Evolutionary conservation across 495 filamentous ascomycete species (phyloP).

Genomic region (Penicillium lagena): DNA sequence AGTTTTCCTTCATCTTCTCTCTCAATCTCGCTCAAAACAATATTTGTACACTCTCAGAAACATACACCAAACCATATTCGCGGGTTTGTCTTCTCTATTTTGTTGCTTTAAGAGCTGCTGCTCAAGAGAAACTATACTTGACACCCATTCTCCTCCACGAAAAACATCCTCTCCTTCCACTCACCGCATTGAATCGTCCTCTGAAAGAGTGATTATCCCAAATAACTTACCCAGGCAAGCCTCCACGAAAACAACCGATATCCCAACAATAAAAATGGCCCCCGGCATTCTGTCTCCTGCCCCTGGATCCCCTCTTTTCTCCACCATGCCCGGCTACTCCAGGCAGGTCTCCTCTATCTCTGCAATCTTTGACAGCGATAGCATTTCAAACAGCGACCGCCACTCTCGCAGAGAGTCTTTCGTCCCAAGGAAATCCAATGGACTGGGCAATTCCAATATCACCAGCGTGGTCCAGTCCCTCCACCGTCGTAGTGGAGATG

Average conservation of each 20-base stretch:
- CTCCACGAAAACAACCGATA: not conserved
- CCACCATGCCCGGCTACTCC: constrained; percentile 8
- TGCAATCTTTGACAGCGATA: constrained; percentile 17
- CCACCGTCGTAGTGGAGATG: constrained; percentile 19
- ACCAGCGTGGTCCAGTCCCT: constrained; percentile 17
- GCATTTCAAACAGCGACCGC: constrained; percentile 15
- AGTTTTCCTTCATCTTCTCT: not conserved
- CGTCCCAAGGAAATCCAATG: constrained; percentile 13
- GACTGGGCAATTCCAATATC: constrained; percentile 15
- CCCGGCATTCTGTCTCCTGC: constrained; percentile 15
- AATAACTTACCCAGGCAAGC: not conserved
- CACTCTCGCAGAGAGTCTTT: constrained; percentile 12
- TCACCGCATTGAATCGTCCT: not conserved
- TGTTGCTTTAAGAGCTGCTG: constrained; percentile 19
- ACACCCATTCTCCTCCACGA: constrained; percentile 7
- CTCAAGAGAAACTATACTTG: constrained; percentile 10
- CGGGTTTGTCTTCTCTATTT: constrained; percentile 15
- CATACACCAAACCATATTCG: not conserved
- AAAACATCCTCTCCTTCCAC: not conserved
- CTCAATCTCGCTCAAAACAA: not conserved
- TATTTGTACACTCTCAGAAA: not conserved
- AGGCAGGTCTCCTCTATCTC: constrained; percentile 15
- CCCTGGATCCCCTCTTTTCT: constrained; percentile 15
- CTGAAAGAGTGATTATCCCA: constrained; percentile 5
- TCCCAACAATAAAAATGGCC: constrained; percentile 10